Evolutionary conservation across 441 rosid genomes (phyloP).

Genomic region (Flueggea neowawraea): DNA sequence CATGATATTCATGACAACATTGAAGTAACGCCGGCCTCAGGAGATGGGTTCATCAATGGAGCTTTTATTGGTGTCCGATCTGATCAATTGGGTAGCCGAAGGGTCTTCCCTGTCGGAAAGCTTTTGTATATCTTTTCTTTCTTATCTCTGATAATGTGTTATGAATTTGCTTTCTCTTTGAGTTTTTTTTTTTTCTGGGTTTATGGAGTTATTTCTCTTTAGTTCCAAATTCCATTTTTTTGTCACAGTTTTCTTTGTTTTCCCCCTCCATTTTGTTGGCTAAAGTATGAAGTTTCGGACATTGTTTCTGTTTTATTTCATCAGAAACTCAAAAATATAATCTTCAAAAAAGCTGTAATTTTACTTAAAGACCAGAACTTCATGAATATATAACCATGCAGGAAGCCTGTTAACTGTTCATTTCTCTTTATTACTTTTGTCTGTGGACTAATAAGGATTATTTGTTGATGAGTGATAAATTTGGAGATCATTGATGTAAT

Average conservation of each 20-base stretch:
- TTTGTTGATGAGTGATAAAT: not conserved
- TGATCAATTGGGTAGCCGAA: slow-evolving; percentile 55
- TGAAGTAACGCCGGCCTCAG: slow-evolving; percentile 42
- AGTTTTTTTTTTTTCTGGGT: not conserved
- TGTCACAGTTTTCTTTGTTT: no score
- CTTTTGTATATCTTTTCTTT: slow-evolving; percentile 45
- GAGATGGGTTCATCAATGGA: slow-evolving; percentile 43
- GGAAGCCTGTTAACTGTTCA: no score
- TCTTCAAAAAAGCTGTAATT: no score
- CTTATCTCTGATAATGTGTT: not conserved
- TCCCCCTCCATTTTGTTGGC: no score
- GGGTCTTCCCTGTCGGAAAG: slow-evolving; percentile 69
- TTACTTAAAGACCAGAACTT: no score
- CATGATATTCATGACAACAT: slow-evolving; percentile 47
- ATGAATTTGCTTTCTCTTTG: not conserved
- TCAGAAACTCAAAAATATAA: no score
- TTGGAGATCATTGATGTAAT: not conserved
- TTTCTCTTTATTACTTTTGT: no score
- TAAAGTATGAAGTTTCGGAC: no score
- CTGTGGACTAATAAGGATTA: no score
- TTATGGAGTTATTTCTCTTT: not conserved
- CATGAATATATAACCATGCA: no score
- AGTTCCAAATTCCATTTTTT: no score
- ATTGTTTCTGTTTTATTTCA: no score
- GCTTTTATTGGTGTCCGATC: slow-evolving; percentile 70